Conservation (phyloP, 768 basidiomycete species). For the Coprinopsis marcescibilis region DNA sequence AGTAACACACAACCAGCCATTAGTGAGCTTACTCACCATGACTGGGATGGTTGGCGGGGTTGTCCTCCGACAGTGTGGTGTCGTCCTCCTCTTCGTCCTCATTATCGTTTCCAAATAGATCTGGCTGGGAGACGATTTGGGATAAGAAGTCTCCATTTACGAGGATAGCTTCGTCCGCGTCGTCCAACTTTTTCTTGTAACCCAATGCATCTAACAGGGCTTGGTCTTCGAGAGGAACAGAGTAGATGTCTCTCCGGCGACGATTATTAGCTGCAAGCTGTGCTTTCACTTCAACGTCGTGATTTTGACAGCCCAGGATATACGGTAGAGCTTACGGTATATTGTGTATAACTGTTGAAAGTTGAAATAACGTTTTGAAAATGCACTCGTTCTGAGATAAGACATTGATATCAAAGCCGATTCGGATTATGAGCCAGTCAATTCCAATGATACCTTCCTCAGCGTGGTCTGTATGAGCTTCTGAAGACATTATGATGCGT, state of each 20-base stretch:
- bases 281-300: slow-evolving; percentile 8
- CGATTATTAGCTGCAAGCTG: slow-evolving; percentile 51
- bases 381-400: slow-evolving; percentile 59
- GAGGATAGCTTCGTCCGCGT: slow-evolving; percentile 75
- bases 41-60: too few relatives aligned
- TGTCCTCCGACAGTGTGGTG: slow-evolving; percentile 9
- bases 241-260: slow-evolving; percentile 73
- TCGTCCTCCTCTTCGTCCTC: slow-evolving; percentile 24
- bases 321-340: slow-evolving; percentile 47
- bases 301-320: neutral
- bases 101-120: slow-evolving; percentile 66
- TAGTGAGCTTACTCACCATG: too few relatives aligned
- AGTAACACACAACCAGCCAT: too few relatives aligned
- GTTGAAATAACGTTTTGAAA: slow-evolving; percentile 67
- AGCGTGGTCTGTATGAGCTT: slow-evolving; percentile 20
- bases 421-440: neutral
- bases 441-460: slow-evolving; percentile 28
- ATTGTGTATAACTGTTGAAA: slow-evolving; percentile 69
- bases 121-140: slow-evolving; percentile 69
- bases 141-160: slow-evolving; percentile 76
- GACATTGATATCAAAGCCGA: slow-evolving; percentile 1
- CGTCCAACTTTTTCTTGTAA: slow-evolving; percentile 73
- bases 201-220: slow-evolving; percentile 61
- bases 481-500: neutral
- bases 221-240: slow-evolving; percentile 63